Percentiles rank a stretch among this genome's conserved stretches.
phyloP scores from a whole-genome alignment of 208 protist genomes.

The Crithidia sp. region DNA sequence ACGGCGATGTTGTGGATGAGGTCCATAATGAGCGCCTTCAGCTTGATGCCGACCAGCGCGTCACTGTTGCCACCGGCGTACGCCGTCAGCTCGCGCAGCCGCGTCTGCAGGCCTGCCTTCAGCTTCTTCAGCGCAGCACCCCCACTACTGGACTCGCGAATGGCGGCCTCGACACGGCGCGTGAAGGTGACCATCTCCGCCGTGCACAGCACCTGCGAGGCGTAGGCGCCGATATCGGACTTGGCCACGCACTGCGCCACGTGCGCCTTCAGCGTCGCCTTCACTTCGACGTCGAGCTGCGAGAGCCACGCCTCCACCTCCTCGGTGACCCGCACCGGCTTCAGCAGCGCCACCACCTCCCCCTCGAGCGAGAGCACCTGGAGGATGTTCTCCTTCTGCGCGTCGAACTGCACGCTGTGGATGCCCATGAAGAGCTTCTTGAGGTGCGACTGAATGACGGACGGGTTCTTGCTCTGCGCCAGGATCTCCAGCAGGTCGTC shows the following conservation, averaged over 20 bases:
- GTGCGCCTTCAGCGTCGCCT: constrained; percentile 88
- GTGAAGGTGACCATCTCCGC: constrained; percentile 96
- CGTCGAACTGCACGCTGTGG: constrained; percentile 94
- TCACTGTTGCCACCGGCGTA: constrained; percentile 87
- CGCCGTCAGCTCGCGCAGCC: constrained; percentile 82
- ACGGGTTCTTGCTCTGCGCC: constrained; percentile 94
- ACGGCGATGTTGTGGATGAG: constrained; percentile 99
- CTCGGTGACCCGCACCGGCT: constrained; percentile 92
- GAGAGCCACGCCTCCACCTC: constrained; percentile 96
- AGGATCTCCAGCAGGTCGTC: constrained; percentile 99
- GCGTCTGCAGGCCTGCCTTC: constrained; percentile 74
- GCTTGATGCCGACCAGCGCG: constrained; percentile 92
- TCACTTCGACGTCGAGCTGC: constrained; percentile 93
- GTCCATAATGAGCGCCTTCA: constrained; percentile 98
- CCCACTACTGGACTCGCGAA: constrained; percentile 62
- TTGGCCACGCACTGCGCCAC: constrained; percentile 85
- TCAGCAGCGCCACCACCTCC: constrained; percentile 93
- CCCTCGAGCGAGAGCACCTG: constrained; percentile 93
- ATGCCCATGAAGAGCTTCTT: constrained; percentile 99
- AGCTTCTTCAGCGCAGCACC: constrained; percentile 74
- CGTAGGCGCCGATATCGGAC: constrained; percentile 89
- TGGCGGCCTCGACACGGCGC: constrained; percentile 85
- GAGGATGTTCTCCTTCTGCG: constrained; percentile 87
- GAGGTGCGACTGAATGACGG: constrained; percentile 97
- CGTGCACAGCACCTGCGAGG: constrained; percentile 96